A percentile compares a stretch with the other conserved stretches of the same genome.
phyloP scores from a whole-genome alignment of 768 basidiomycete species.

The Lactifluus volemus region DNA sequence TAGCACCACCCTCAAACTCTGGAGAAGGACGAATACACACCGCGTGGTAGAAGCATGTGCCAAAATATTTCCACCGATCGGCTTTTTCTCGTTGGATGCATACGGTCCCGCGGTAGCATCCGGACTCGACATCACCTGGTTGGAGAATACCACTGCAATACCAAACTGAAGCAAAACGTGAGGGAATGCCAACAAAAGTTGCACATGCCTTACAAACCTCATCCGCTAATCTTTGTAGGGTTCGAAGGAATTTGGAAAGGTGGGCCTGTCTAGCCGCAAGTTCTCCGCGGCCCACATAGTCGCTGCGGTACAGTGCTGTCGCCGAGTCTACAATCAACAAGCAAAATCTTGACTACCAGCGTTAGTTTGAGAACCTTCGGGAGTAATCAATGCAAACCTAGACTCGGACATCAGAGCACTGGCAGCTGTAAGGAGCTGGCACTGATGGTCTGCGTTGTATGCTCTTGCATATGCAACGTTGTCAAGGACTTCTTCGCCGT shows the following conservation, averaged over 20 bases:
- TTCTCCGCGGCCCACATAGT: slow-evolving; percentile 93
- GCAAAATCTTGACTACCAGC: slow-evolving; percentile 60
- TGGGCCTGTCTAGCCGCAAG: slow-evolving; percentile 92
- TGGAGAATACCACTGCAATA: slow-evolving; percentile 93
- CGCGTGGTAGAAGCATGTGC: slow-evolving; percentile 98
- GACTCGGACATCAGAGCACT: slow-evolving; percentile 99
- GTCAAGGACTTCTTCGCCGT: slow-evolving; percentile 95
- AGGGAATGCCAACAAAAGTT: not conserved
- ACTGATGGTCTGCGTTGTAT: slow-evolving; percentile 98
- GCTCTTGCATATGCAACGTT: slow-evolving; percentile 98
- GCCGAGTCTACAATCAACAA: slow-evolving; percentile 95
- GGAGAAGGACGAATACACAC: slow-evolving; percentile 31
- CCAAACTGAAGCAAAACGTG: slow-evolving; percentile 61
- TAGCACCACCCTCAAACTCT: not conserved
- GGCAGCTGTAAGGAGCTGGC: slow-evolving; percentile 79
- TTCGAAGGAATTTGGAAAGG: slow-evolving; percentile 90
- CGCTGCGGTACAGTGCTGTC: slow-evolving; percentile 91
- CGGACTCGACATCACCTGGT: slow-evolving; percentile 99
- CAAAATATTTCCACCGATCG: slow-evolving; percentile 98
- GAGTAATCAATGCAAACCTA: slow-evolving; percentile 42
- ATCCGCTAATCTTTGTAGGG: slow-evolving; percentile 87
- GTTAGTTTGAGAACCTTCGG: slow-evolving; percentile 19
- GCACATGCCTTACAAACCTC: slow-evolving; percentile 50
- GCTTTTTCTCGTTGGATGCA: slow-evolving; percentile 90
- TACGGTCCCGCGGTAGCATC: slow-evolving; percentile 89